Base-by-base conservation (phyloP, 2,329 filamentous ascomycete species). In the Cladosporium sp. region DNA sequence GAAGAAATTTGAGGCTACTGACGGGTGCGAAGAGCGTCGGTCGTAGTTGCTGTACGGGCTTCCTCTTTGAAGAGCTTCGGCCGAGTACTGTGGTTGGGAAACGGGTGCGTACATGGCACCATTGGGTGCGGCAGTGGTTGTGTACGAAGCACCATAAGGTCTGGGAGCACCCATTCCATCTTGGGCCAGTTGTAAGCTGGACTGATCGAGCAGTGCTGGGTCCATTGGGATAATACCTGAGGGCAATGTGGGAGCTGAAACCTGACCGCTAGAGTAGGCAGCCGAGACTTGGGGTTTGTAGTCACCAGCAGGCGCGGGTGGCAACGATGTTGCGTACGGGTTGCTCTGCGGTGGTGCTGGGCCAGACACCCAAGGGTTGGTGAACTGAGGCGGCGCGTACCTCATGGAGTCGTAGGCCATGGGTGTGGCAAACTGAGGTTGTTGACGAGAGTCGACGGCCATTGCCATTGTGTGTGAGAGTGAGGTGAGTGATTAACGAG, bases 361-460 rank as follows among this genome's bases (percentile, higher is more conserved):
- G 56, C 84, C 85, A 65, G 91, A 86, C 57, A 83, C 83, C 93
- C 93, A 97, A 50, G 93, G 93, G 79, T 97, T 95, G 74, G 90
- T 93, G 82, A 97, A 97, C 70, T 95, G 90, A 70, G 91, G 88
- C 67, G 83, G 80, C 71, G 80, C 78, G 80, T 91, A 92, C 72
- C 91, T 88, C 84, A 93, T 88, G 78, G 87, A 85, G 78, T 94
- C 91, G 83, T 94, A 95, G 79, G 87, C 88, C 82, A 96, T 85
- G 77, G 85, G 86, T 86, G 91, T 82, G 90, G 91, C 78, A 55
- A 67, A 70, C 88, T 79, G 79, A 70, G 82, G 91, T 72, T 83
- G 91, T 82, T 94, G 92, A 79, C 93, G 91, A 75, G 88, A 88
- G 82, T 97, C 92, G 83, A 97, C 88, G 80, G 93, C 91, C 92